phyloP scores from a whole-genome alignment of 768 basidiomycete species.

The Pisolithus sp. region DNA sequence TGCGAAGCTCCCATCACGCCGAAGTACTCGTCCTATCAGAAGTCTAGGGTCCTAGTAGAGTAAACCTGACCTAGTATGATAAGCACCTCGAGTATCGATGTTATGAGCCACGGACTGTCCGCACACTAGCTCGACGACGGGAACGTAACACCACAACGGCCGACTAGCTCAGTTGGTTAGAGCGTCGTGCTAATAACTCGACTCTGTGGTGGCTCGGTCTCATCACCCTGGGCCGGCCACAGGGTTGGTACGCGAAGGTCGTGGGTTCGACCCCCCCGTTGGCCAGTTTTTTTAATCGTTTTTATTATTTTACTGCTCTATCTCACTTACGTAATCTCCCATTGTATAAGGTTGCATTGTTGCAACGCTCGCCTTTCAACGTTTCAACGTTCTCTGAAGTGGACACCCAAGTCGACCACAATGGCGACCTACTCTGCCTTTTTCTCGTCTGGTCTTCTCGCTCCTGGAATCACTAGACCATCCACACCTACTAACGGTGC shows the following conservation, averaged over 20 bases:
- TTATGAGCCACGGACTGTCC: too few species aligned
- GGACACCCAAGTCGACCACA: slow-evolving; percentile 6
- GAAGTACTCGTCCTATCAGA: too few species aligned
- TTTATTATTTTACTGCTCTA: not conserved
- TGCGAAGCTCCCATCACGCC: too few species aligned
- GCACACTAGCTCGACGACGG: too few species aligned
- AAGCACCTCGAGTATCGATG: too few species aligned
- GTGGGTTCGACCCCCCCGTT: slow-evolving; percentile 78
- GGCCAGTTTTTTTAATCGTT: slow-evolving; percentile 36
- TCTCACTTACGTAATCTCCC: not conserved
- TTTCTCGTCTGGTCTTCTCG: slow-evolving; percentile 66
- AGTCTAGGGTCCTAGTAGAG: too few species aligned
- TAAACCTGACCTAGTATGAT: too few species aligned
- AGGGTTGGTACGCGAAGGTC: slow-evolving; percentile 54
- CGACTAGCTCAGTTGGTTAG: slow-evolving; percentile 93
- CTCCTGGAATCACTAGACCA: slow-evolving; percentile 31
- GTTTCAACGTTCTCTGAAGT: too few species aligned
- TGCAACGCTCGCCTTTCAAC: not conserved
- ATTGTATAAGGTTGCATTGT: not conserved
- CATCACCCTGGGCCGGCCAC: not conserved
- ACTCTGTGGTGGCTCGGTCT: not conserved
- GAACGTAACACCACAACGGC: slow-evolving; percentile 29
- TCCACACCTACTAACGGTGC: slow-evolving; percentile 22
- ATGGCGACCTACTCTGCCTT: slow-evolving; percentile 55
- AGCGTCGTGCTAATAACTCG: slow-evolving; percentile 69